phyloP scores from a whole-genome alignment of 1,284 basidiomycete species.

The Pseudozyma thailandica region DNA sequence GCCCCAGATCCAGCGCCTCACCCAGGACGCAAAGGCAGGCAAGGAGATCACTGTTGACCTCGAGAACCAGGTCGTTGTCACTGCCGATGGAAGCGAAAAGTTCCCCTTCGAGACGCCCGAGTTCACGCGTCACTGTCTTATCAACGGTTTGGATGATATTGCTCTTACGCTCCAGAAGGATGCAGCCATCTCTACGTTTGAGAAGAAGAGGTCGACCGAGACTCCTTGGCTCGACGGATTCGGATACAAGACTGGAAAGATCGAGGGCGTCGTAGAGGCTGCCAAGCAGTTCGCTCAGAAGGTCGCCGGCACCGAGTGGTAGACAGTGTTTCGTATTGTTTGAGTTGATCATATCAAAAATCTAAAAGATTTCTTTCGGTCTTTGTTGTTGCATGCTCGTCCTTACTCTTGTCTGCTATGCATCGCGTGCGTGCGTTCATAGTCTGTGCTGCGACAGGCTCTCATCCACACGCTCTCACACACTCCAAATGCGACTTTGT shows the following conservation, averaged over 20 bases:
- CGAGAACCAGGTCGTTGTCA: slow-evolving; percentile 55
- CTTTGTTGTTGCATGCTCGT: too few species aligned
- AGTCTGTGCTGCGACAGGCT: too few species aligned
- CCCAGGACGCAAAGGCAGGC: slow-evolving; percentile 58
- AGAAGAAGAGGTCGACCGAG: slow-evolving; percentile 37
- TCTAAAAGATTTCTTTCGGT: background rate
- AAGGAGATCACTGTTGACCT: slow-evolving; percentile 62
- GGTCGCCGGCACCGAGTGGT: slow-evolving; percentile 59
- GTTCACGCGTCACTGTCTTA: slow-evolving; percentile 62
- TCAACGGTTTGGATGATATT: slow-evolving; percentile 65
- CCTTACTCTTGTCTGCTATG: too few species aligned
- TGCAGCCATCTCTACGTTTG: slow-evolving; percentile 51
- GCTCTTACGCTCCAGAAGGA: slow-evolving; percentile 63
- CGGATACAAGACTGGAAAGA: slow-evolving; percentile 41
- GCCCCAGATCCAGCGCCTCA: slow-evolving; percentile 55
- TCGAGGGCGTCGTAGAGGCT: slow-evolving; percentile 35
- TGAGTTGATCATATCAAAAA: background rate
- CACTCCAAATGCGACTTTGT: too few species aligned
- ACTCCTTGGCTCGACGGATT: slow-evolving; percentile 66
- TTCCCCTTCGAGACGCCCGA: slow-evolving; percentile 55
- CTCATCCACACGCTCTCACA: too few species aligned
- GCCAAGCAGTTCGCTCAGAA: slow-evolving; percentile 44
- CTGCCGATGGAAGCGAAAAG: slow-evolving; percentile 51
- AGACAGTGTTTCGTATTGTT: background rate
- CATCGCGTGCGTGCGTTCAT: too few species aligned